Evolutionary conservation across 371 early-diverging fungal species (phyloP).

Genomic region (Umbelopsis sp.): DNA sequence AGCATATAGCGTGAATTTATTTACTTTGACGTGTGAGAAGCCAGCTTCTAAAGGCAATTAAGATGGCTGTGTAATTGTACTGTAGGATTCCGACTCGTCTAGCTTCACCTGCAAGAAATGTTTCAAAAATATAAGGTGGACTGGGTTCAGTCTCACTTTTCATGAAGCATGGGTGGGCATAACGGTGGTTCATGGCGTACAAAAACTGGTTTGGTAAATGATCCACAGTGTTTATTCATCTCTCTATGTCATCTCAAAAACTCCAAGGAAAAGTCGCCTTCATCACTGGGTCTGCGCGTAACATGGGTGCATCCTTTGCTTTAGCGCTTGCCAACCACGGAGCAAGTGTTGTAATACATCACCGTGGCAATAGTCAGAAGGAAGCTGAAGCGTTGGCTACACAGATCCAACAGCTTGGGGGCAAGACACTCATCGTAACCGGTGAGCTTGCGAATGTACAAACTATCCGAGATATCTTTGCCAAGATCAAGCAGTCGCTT

Average conservation of each 20-base stretch:
- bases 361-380: slow-evolving; percentile 40
- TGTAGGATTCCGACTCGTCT: too few species aligned
- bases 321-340: slow-evolving; percentile 52
- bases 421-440: slow-evolving; percentile 40
- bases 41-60: too few species aligned
- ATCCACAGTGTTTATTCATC: background rate
- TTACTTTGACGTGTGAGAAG: too few species aligned
- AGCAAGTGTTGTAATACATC: slow-evolving; percentile 58
- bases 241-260: slow-evolving; percentile 6
- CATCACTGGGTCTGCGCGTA: slow-evolving; percentile 37
- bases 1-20: too few species aligned
- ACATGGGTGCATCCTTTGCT: slow-evolving; percentile 55
- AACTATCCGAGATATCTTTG: slow-evolving; percentile 44
- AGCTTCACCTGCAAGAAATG: too few species aligned
- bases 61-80: too few species aligned
- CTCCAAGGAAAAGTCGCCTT: slow-evolving; percentile 33
- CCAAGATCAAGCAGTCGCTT: slow-evolving; percentile 40
- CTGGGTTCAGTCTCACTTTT: too few species aligned
- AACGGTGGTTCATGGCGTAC: too few species aligned
- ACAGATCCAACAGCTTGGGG: slow-evolving; percentile 51
- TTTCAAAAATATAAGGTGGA: too few species aligned
- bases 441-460: slow-evolving; percentile 34
- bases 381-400: slow-evolving; percentile 46
- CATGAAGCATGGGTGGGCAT: too few species aligned
- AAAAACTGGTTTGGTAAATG: too few species aligned